Percentiles rank a stretch among this genome's conserved stretches.
Evolutionary conservation across 768 basidiomycete species (phyloP).

Genomic region (Vararia minispora): DNA sequence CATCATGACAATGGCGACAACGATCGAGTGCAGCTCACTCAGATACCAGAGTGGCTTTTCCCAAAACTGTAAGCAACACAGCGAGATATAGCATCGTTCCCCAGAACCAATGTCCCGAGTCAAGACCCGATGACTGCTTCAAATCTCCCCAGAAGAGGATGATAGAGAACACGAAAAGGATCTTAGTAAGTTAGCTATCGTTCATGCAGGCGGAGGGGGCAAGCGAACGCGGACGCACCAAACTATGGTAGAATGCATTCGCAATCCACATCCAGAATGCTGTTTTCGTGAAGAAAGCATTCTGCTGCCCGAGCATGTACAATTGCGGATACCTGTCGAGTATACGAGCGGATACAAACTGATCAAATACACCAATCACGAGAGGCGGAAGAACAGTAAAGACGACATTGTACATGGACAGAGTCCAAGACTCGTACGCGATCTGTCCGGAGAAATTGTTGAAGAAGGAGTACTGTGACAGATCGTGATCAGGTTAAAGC

Average conservation of each 20-base stretch:
- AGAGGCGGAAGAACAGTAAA: conserved; percentile 95
- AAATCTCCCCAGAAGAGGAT: conserved; percentile 91
- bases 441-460: conserved; percentile 99
- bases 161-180: conserved; percentile 80
- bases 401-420: conserved; percentile 92
- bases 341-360: conserved; percentile 95
- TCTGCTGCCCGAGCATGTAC: conserved; percentile 89
- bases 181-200: conserved; percentile 36
- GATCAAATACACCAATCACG: conserved; percentile 97
- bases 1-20: conserved; percentile 3
- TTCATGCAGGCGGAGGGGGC: too few relatives aligned
- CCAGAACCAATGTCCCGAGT: conserved; percentile 98
- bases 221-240: conserved; percentile 43
- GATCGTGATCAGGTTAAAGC: background rate
- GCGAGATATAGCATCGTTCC: conserved; percentile 93
- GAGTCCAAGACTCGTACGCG: conserved; percentile 97
- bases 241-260: conserved; percentile 84
- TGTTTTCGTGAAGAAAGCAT: conserved; percentile 84
- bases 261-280: conserved; percentile 89
- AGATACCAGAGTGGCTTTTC: conserved; percentile 93
- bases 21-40: conserved; percentile 68
- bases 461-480: conserved; percentile 87
- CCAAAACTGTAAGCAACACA: conserved; percentile 88
- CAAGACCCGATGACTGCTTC: conserved; percentile 66
- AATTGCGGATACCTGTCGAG: conserved; percentile 95